phyloP scores from a whole-genome alignment of 352 stramenopile species.

The Globisporangium emineosum region DNA sequence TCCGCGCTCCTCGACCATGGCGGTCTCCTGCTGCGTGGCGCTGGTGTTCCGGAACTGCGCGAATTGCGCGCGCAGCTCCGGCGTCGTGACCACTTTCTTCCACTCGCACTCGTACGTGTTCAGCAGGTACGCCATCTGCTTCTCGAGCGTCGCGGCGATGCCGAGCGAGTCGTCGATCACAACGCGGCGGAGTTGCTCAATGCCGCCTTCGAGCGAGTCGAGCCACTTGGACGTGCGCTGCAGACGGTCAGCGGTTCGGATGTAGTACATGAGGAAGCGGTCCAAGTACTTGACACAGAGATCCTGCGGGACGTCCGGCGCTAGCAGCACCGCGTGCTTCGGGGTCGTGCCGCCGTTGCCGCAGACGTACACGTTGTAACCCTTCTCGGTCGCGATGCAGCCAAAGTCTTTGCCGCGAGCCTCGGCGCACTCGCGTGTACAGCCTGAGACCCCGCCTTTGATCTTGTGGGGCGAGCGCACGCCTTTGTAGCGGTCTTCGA shows the following conservation, averaged over 20 bases:
- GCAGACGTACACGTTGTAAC: constrained; percentile 91
- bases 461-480: constrained; percentile 92
- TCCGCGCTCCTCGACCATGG: constrained; percentile 73
- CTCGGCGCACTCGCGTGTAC: constrained; percentile 90
- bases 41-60: constrained; percentile 91
- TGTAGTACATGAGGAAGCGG: constrained; percentile 92
- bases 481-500: constrained; percentile 92
- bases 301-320: constrained; percentile 46
- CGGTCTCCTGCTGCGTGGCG: constrained; percentile 55
- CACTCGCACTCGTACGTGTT: constrained; percentile 94
- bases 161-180: constrained; percentile 90
- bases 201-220: constrained; percentile 68
- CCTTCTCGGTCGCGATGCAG: constrained; percentile 90
- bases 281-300: constrained; percentile 87
- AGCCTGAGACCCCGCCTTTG: constrained; percentile 89
- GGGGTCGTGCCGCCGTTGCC: constrained; percentile 87
- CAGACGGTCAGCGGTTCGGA: constrained; percentile 67
- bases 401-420: constrained; percentile 92
- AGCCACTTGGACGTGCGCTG: constrained; percentile 89
- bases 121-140: constrained; percentile 89
- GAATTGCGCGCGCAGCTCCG: constrained; percentile 76
- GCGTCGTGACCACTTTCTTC: constrained; percentile 89
- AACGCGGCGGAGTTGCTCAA: constrained; percentile 46
- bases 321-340: constrained; percentile 69
- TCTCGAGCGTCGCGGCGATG: constrained; percentile 68